phyloP scores from a whole-genome alignment of 495 filamentous ascomycete species.

The Hypomontagnella submonticulosa region DNA sequence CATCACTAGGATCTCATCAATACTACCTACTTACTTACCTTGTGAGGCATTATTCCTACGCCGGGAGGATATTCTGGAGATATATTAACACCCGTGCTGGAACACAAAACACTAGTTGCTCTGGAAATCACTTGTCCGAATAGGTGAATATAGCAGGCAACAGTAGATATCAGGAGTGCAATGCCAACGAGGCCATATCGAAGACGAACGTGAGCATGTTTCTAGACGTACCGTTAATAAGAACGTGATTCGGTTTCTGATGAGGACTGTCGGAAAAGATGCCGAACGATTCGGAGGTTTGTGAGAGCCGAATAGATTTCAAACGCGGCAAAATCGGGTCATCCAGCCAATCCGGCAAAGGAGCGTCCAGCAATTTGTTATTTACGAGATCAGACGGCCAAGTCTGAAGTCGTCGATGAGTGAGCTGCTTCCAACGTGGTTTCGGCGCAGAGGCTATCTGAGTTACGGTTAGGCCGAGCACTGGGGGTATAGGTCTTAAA shows the following conservation, averaged over 20 bases:
- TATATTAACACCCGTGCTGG: slow-evolving; percentile 27
- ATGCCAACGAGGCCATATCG: not conserved
- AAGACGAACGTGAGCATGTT: not conserved
- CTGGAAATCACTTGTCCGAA: slow-evolving; percentile 6
- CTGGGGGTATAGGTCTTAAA: not conserved
- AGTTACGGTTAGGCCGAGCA: slow-evolving; percentile 9
- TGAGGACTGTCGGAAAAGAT: slow-evolving; percentile 82
- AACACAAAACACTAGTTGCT: slow-evolving; percentile 9
- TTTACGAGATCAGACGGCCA: slow-evolving; percentile 82
- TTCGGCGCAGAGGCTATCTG: slow-evolving; percentile 70
- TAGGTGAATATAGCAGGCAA: slow-evolving; percentile 3
- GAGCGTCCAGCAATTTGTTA: slow-evolving; percentile 78
- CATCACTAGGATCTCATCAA: slow-evolving; percentile 11
- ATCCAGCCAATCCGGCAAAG: slow-evolving; percentile 81
- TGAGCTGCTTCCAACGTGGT: slow-evolving; percentile 85
- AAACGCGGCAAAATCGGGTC: slow-evolving; percentile 78
- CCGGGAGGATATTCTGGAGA: slow-evolving; percentile 78
- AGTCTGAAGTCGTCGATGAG: slow-evolving; percentile 88
- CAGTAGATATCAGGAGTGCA: not conserved
- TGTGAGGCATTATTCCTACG: slow-evolving; percentile 96
- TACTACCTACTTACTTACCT: slow-evolving; percentile 55
- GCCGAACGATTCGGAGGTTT: slow-evolving; percentile 41
- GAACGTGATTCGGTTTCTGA: slow-evolving; percentile 82
- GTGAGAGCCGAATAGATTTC: slow-evolving; percentile 57
- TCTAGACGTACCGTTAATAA: slow-evolving; percentile 71